phyloP scores from a whole-genome alignment of 2,329 filamentous ascomycete genomes.

The Alternaria rosae region DNA sequence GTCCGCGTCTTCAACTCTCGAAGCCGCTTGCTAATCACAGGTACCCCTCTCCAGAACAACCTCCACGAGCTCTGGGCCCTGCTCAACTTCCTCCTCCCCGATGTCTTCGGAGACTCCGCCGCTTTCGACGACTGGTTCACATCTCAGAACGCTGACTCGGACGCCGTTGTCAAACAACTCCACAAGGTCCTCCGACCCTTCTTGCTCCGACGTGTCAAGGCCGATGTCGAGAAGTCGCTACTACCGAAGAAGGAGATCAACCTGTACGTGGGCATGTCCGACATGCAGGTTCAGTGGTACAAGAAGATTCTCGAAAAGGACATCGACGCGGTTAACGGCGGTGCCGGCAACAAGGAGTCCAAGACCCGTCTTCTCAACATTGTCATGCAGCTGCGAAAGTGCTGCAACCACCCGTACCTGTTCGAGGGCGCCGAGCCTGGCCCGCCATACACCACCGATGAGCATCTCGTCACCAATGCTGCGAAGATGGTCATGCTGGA shows the following conservation, averaged over 20 bases:
- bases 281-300: conserved; percentile 99
- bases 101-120: conserved; percentile 95
- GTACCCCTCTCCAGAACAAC: conserved; percentile 97
- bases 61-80: conserved; percentile 97
- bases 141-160: conserved; percentile 86
- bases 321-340: conserved; percentile 97
- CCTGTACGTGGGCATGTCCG: conserved; percentile 96
- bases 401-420: conserved; percentile 97
- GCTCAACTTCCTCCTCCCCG: conserved; percentile 95
- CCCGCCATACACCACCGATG: conserved; percentile 96
- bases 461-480: conserved; percentile 90
- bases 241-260: conserved; percentile 98
- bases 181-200: conserved; percentile 94
- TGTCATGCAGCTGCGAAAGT: conserved; percentile 98
- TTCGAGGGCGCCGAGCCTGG: conserved; percentile 98
- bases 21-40: conserved; percentile 93
- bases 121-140: conserved; percentile 99
- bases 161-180: conserved; percentile 93
- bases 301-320: conserved; percentile 99
- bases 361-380: conserved; percentile 98
- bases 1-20: conserved; percentile 95
- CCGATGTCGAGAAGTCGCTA: conserved; percentile 96
- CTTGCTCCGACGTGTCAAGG: conserved; percentile 93
- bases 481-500: conserved; percentile 98
- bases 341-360: conserved; percentile 93